Evolutionary conservation across 2,329 filamentous ascomycete species (phyloP).

Genomic region (Diaporthe citri): DNA sequence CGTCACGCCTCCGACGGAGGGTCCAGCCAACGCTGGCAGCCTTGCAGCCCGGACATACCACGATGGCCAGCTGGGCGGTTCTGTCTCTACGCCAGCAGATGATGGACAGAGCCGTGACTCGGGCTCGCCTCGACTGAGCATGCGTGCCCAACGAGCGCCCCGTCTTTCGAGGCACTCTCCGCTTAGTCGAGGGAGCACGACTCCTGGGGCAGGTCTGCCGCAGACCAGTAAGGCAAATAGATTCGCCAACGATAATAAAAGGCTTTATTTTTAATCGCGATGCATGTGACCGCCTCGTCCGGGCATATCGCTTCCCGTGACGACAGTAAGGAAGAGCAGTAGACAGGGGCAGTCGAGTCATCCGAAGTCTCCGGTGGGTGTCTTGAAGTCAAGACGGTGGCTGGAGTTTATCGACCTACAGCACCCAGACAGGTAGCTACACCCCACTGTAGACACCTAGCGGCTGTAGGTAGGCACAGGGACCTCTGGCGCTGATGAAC

Average conservation of each 20-base stretch:
- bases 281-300: no score
- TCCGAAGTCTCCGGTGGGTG: not conserved
- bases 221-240: conserved; percentile 16
- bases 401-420: not conserved
- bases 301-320: not conserved
- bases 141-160: not conserved
- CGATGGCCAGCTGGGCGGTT: not conserved
- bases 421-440: not conserved
- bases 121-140: not conserved
- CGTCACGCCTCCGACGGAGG: not conserved
- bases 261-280: conserved; percentile 30
- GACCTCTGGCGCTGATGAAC: not conserved
- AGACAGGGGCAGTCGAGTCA: not conserved
- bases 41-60: not conserved
- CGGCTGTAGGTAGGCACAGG: not conserved
- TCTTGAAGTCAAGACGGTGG: not conserved
- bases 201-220: not conserved
- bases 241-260: conserved; percentile 30
- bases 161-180: conserved; percentile 3
- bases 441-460: not conserved
- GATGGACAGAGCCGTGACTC: not conserved
- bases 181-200: not conserved
- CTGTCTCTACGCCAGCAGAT: not conserved
- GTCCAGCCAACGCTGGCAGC: not conserved
- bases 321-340: not conserved